Evolutionary conservation across 306 rosid species (phyloP), one percentile per base, ranked within the genome.

Genomic region (Gillenia trifoliata): DNA sequence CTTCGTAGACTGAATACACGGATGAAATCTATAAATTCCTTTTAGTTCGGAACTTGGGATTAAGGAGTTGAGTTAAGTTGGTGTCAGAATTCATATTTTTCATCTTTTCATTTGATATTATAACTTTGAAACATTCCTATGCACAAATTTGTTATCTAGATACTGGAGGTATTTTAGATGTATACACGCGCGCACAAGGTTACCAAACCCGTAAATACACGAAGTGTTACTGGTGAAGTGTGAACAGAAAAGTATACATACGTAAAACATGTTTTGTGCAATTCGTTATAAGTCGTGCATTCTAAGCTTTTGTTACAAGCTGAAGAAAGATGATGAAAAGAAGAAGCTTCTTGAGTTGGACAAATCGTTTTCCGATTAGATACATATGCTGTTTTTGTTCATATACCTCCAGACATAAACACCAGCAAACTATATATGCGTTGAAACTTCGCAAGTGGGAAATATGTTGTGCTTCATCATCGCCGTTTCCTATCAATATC

Each of bases 401-500:
- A 15, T 15, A 15, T 45, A 45, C 50, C 60, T 55, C 22, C 61
- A 55, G 3, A 55, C 11, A 45, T 15, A 45, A 45, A 45, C 50
- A 15, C 50, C 50, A 45, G 50, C 50, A 45, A 13, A 45, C 50
- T 7, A n/a, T n/a, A n/a, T n/a, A 15, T 45, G 50, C 50, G 19
- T 16, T 45, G 50, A 45, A 45, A 15, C 50, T 45, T 45, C 3
- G 19, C 50, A 45, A 16, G 50, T 45, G 50, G 50, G 50, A 45
- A 45, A 15, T 45, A 4, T 15, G 50, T 45, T 45, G 50, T 64
- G 15, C 55, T 23, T 66, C 71, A 13, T 77, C 72, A 20, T 38
- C 49, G 70, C 17, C 73, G 29, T 45, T 64, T 59, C 33, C 41
- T 50, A 79, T 71, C 75, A 15, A 45, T 25, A 76, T 68, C 74